Percentiles rank a stretch among this genome's conserved stretches.
These are phyloP conservation scores for Stagonosporopsis rhizophila DNA, from an alignment of 2,329 filamentous ascomycete genomes.

Conservation along the genomic window DNA sequence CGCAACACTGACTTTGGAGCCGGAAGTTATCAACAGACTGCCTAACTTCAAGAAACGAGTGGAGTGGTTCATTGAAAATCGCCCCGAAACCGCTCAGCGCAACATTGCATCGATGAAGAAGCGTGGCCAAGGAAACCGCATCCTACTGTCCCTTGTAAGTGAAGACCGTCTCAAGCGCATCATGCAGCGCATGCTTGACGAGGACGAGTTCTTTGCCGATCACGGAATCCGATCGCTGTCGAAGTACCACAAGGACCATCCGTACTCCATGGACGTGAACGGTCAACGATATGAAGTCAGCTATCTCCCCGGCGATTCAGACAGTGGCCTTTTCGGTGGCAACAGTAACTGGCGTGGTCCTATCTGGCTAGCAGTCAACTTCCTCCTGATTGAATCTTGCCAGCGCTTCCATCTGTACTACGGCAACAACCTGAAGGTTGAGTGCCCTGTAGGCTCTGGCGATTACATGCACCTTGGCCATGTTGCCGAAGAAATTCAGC, in stretches of 20 bases:
- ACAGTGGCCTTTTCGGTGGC: constrained; percentile 92
- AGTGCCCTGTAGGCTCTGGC: constrained; percentile 92
- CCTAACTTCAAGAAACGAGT: constrained; percentile 92
- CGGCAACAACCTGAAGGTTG: constrained; percentile 83
- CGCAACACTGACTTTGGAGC: constrained; percentile 89
- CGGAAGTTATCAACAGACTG: constrained; percentile 89
- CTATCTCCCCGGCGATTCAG: constrained; percentile 94
- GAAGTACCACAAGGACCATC: constrained; percentile 87
- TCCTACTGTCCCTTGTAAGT: constrained; percentile 88
- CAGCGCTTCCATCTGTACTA: constrained; percentile 97
- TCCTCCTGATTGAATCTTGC: constrained; percentile 90
- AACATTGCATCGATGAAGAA: constrained; percentile 94
- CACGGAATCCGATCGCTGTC: constrained; percentile 92
- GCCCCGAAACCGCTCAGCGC: constrained; percentile 83
- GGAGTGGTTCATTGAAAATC: constrained; percentile 92
- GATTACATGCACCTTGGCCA: constrained; percentile 96
- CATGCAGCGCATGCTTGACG: constrained; percentile 88
- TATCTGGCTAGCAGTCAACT: constrained; percentile 96
- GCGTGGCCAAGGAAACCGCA: constrained; percentile 86
- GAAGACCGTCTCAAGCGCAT: constrained; percentile 92
- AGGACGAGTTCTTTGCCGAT: constrained; percentile 89
- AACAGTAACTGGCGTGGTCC: constrained; percentile 98
- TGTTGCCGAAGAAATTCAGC: constrained; percentile 93
- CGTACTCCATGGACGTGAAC: constrained; percentile 95
- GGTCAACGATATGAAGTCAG: constrained; percentile 86